These are phyloP conservation scores for Vigna nakashimae DNA, from an alignment of 306 rosid genomes.

Conservation along the genomic window DNA sequence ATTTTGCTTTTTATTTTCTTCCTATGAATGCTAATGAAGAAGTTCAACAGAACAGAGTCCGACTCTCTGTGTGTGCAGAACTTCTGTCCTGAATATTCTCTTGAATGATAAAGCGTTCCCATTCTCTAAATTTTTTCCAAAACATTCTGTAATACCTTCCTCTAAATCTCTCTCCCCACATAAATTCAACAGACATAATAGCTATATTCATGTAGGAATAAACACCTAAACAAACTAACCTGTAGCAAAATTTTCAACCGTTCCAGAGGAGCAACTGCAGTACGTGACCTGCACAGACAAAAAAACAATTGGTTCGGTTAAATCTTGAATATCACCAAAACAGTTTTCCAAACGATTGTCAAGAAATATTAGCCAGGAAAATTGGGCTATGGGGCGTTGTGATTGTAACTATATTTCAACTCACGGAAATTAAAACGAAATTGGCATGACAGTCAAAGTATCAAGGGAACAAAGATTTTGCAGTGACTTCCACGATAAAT, in stretches of 20 bases:
- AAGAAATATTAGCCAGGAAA: constrained; percentile 2
- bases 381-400: neutral
- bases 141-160: neutral
- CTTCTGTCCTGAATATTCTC: neutral
- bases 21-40: neutral
- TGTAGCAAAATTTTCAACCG: constrained; percentile 95
- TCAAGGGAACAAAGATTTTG: neutral
- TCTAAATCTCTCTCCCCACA: neutral
- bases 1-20: neutral
- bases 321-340: constrained; percentile 16
- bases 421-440: constrained; percentile 17
- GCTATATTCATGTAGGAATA: constrained; percentile 1
- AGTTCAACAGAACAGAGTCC: neutral
- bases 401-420: neutral
- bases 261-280: constrained; percentile 98
- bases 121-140: neutral
- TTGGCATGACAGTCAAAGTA: neutral
- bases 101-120: neutral
- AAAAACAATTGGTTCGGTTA: neutral
- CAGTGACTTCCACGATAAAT: neutral
- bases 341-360: neutral
- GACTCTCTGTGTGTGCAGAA: neutral
- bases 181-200: constrained; percentile 10
- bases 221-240: constrained; percentile 57
- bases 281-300: constrained; percentile 78